Conservation (phyloP, 2,329 filamentous ascomycete genomes). For the Sclerotinia subarctica region DNA sequence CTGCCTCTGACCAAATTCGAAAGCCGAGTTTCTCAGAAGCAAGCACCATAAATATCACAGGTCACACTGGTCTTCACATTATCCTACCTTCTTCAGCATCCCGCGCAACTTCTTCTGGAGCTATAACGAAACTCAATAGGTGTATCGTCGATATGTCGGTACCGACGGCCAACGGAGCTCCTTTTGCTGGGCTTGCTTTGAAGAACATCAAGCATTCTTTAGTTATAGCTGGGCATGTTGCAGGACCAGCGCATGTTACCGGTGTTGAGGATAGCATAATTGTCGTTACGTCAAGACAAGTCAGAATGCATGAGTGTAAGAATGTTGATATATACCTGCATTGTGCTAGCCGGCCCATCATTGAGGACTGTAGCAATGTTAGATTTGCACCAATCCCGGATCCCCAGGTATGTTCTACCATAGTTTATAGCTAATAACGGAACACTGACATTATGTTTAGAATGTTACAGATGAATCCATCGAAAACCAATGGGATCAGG, state of each 20-base stretch:
- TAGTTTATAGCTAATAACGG: background rate
- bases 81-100: slow-evolving; percentile 70
- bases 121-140: slow-evolving; percentile 62
- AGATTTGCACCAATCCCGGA: slow-evolving; percentile 74
- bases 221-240: slow-evolving; percentile 73
- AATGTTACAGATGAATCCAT: slow-evolving; percentile 32
- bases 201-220: slow-evolving; percentile 68
- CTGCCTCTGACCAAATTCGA: slow-evolving; percentile 43
- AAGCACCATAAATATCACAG: slow-evolving; percentile 60
- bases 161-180: slow-evolving; percentile 56
- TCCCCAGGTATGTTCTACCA: slow-evolving; percentile 56
- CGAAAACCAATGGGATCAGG: slow-evolving; percentile 78
- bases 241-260: slow-evolving; percentile 81
- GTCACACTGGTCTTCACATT: slow-evolving; percentile 69
- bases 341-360: slow-evolving; percentile 82
- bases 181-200: slow-evolving; percentile 69
- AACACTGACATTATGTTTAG: slow-evolving; percentile 26
- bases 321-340: slow-evolving; percentile 81
- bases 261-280: slow-evolving; percentile 68
- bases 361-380: slow-evolving; percentile 79
- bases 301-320: slow-evolving; percentile 84
- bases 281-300: slow-evolving; percentile 78
- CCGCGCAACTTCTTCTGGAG: slow-evolving; percentile 69
- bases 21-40: slow-evolving; percentile 63
- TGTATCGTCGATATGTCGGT: slow-evolving; percentile 81